Percentiles rank a stretch among this genome's conserved stretches.
phyloP scores from a whole-genome alignment of 2,329 filamentous ascomycete genomes.

The Pseudocercospora musae region DNA sequence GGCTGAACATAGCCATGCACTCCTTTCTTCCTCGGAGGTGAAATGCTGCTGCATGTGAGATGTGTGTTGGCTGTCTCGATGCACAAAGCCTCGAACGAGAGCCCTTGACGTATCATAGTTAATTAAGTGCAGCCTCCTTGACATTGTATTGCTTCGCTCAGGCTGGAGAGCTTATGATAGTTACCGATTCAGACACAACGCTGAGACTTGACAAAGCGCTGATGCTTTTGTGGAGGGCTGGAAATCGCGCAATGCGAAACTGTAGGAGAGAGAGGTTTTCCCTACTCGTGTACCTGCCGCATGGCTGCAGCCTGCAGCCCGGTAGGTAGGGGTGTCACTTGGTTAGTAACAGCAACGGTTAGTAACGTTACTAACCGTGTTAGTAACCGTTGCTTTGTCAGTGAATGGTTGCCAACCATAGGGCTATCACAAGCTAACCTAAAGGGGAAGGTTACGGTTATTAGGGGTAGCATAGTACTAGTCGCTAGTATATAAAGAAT shows the following conservation, averaged over 20 bases:
- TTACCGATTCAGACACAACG: not conserved
- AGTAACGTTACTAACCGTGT: no score
- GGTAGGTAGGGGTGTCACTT: no score
- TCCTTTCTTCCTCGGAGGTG: not conserved
- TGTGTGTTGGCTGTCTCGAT: not conserved
- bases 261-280: not conserved
- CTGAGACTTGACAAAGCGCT: not conserved
- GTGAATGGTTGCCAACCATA: no score
- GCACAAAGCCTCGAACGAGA: not conserved
- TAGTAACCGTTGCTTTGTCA: no score
- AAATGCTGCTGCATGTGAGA: not conserved
- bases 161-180: not conserved
- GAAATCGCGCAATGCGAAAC: not conserved
- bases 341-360: no score
- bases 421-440: no score
- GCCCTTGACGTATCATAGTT: not conserved
- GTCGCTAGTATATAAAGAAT: no score
- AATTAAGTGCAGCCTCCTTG: not conserved
- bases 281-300: not conserved
- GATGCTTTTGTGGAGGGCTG: not conserved
- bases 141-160: not conserved
- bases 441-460: no score
- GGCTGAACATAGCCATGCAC: not conserved
- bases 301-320: not conserved
- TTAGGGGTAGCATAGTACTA: no score